Evolutionary conservation across 2,329 filamentous ascomycete genomes (phyloP), one percentile per base, ranked within the genome.

Genomic region (Arthrobotrys conoides): DNA sequence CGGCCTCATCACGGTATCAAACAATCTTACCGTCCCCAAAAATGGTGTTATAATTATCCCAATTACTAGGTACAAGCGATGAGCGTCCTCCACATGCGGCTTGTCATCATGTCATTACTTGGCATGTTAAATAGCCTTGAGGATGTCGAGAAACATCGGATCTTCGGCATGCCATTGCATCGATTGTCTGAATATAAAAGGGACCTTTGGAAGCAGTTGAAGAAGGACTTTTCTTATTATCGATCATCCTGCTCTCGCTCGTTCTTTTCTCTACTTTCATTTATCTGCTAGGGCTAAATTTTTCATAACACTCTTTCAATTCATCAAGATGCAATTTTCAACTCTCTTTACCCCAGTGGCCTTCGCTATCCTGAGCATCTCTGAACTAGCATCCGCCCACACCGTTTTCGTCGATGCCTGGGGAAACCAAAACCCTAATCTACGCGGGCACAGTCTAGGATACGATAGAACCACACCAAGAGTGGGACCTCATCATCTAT

Each of bases 311-410:
- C 18, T 48, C 6, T 48, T 10, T 48, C n/a, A 14, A 48, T 30
- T 22, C 5, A 27, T 53, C 48, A 53, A 53, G n/a, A 53, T 53
- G 48, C 48, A 53, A n/a, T 24, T 53, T 27, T 53, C 48, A 53
- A 53, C 12, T 27, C 48, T 53, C n/a, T 16, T 53, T 16, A 16
- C 48, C 20, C 22, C 48, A 14, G 22, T 53, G 48, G 48, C 48
- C 2, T 14, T 53, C 14, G 18, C 22, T 53, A 3, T 53, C 48
- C n/a, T 27, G 48, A 22, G 48, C 48, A 18, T 49, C 18, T 49
- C 46, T 22, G 46, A 49, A 22, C 46, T 49, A 10, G 48, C 14
- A 53, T 53, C 48, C 10, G 48, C 22, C 22, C 48, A 53, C n/a
- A 3, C 14, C 24, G 8, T 53, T 53, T 27, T 53, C 10, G 14